These are phyloP conservation scores for Babesia divergens DNA, from an alignment of 169 alveolate genomes.

Conservation along the genomic window DNA sequence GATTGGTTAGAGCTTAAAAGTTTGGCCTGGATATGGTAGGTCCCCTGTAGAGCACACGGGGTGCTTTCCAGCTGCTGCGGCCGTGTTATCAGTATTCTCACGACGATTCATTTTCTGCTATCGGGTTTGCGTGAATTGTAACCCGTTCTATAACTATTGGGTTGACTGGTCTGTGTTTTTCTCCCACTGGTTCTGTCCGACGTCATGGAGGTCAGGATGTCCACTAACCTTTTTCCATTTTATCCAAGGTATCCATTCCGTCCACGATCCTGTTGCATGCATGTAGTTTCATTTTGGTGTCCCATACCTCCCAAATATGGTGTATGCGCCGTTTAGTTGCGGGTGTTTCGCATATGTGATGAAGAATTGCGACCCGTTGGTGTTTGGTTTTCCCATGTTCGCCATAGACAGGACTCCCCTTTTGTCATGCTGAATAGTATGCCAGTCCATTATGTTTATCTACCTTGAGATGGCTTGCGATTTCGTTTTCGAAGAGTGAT, in stretches of 20 bases:
- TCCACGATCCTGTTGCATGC: slow-evolving; percentile 79
- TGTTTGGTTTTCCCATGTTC: slow-evolving; percentile 84
- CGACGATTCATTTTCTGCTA: slow-evolving; percentile 80
- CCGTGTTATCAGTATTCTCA: too few relatives aligned
- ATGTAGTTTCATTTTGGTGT: background rate
- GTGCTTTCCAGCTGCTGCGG: too few relatives aligned
- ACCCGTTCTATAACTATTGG: slow-evolving; percentile 75
- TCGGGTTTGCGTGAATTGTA: slow-evolving; percentile 87
- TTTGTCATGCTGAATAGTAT: slow-evolving; percentile 77
- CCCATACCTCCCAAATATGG: slow-evolving; percentile 86
- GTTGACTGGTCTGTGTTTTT: slow-evolving; percentile 77
- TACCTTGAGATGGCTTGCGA: slow-evolving; percentile 90
- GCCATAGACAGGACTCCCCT: slow-evolving; percentile 91
- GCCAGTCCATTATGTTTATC: background rate
- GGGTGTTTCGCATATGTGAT: slow-evolving; percentile 89
- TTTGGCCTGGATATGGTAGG: too few relatives aligned
- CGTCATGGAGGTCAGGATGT: background rate
- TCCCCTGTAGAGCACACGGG: too few relatives aligned
- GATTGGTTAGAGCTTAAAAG: too few relatives aligned
- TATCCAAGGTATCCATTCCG: slow-evolving; percentile 88
- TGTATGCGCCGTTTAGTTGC: slow-evolving; percentile 87
- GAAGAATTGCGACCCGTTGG: slow-evolving; percentile 91
- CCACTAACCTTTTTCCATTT: slow-evolving; percentile 79
- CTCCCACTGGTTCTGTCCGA: slow-evolving; percentile 77
- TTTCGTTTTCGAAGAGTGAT: slow-evolving; percentile 93